Base-by-base conservation (phyloP, 352 stramenopile species). In the Phytophthora cactorum region DNA sequence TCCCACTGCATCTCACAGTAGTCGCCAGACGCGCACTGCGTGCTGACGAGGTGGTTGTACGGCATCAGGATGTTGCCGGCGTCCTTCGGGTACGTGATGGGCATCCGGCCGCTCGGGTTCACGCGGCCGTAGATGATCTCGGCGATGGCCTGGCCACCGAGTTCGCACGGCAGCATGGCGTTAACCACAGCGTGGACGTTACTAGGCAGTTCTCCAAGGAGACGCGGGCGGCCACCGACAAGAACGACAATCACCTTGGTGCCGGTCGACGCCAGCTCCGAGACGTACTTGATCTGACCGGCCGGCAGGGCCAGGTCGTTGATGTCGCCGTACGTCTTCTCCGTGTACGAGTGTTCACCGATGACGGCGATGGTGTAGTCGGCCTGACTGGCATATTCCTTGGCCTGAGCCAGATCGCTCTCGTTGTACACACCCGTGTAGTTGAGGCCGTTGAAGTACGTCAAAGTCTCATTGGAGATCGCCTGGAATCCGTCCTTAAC, bases 241-340 rank as follows among this genome's bases (percentile, higher is more conserved):
- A 96, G 74, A 27, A 96, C 79, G 6, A 95, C 54, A 27, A 96
- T 79, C 12, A 97, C 72, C 50, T 92, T 92, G 6, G 85, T 89
- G 17, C 81, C 77, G 5, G 81, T 90, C 5, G 71, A 77, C 0
- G 69, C 72, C 27, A 97, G 69, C 32, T 86, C 66, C 12, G 67
- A 75, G 3, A 96, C 81, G 59, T 96, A 96, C 63, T 84, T 67
- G 51, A 92, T 74, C 62, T 96, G 84, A 10, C 88, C 85, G 14
- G 51, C 45, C 1, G 88, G 78, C 17, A 96, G 72, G 0, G 74
- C 70, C 6, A 94, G 43, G 56, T 96, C 83, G 39, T 90, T 66
- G 47, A 97, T 91, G 58, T 97, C 90, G 7, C 90, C 89, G 67
- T 63, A 62, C 5, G 79, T 84, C 56, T 96, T 96, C 64, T 97